These are phyloP conservation scores for Fusarium piperis DNA, from an alignment of 2,329 filamentous ascomycete genomes.

Conservation along the genomic window DNA sequence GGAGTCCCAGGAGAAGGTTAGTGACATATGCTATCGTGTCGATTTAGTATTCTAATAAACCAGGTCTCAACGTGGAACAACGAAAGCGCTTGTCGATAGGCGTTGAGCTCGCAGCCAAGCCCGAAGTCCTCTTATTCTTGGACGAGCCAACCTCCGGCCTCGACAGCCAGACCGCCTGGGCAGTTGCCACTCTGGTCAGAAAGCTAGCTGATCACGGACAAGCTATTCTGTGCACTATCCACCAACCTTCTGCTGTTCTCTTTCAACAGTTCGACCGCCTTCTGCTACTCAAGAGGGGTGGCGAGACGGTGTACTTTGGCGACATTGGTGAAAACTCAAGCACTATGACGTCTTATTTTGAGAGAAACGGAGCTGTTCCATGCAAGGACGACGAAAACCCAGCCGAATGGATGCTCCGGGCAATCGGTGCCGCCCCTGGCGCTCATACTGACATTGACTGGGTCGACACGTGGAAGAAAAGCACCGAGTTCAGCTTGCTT, in stretches of 20 bases:
- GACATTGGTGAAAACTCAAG: not conserved
- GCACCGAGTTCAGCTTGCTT: not conserved
- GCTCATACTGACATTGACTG: not conserved
- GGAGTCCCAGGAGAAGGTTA: slow-evolving; percentile 64
- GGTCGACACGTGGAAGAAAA: not conserved
- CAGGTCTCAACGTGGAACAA: slow-evolving; percentile 62
- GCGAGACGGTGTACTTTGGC: slow-evolving; percentile 73
- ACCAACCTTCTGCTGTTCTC: slow-evolving; percentile 63
- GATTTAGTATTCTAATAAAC: not conserved
- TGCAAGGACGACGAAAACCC: not conserved
- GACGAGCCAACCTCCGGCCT: slow-evolving; percentile 68
- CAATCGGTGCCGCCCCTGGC: not conserved
- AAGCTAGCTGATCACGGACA: slow-evolving; percentile 66
- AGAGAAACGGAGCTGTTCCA: not conserved
- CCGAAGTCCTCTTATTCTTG: slow-evolving; percentile 64
- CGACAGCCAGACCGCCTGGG: slow-evolving; percentile 67
- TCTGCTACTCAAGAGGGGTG: slow-evolving; percentile 70
- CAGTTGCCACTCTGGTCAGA: slow-evolving; percentile 65
- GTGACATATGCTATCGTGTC: not conserved
- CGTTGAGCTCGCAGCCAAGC: slow-evolving; percentile 62
- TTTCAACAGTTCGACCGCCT: slow-evolving; percentile 68
- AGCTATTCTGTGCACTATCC: slow-evolving; percentile 64
- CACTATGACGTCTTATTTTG: not conserved
- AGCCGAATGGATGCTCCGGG: not conserved
- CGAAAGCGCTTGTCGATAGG: slow-evolving; percentile 67